Evolutionary conservation across 1,284 basidiomycete species (phyloP), one percentile per base, ranked within the genome.

Genomic region (Thecaphora thlaspeos): DNA sequence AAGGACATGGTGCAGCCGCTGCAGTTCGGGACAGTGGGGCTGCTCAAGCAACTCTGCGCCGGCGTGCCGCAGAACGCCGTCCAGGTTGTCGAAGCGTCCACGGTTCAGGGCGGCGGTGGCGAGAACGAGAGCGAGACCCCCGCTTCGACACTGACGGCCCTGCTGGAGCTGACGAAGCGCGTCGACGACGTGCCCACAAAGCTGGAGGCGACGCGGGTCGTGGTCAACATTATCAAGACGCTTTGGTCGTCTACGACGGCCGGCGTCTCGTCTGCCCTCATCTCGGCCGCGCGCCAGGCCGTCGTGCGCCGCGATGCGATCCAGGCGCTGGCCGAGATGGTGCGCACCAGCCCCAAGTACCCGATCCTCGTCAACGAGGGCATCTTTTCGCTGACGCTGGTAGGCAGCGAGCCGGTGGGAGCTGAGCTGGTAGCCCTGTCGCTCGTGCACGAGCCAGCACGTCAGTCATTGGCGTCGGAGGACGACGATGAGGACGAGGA

Each of bases 281-380:
- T 53, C 3, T 14, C 43, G 4, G 28, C 45, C 10, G 48, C 55
- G 11, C 48, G 50, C 21, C 43, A 38, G 21, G 51, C 61, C 15
- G 21, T 67, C 37, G 45, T 57, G 39, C 48, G 52, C 12, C 49
- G 45, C 43, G 46, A 55, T 15, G 66, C 71, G 19, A 46, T 65
- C 7, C 52, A 60, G 5, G 84, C 85, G 12, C 81, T 96, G 23
- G 84, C 85, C 1, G 85, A 84, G 56, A 84, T 95, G 65, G 81
- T 94, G 21, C 84, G 85, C 17, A 82, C 86, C 58, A 90, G 89
- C 69, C 84, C 83, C 61, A 87, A 87, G 75, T 90, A 91, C 72
- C 87, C 89, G 0, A 82, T 91, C 41, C 82, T 97, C 28, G 83
- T 95, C 56, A 94, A 93, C 71, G 94, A 97, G 78, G 90, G 88